Evolutionary conservation across 805 yeast genomes (phyloP).

Genomic region (Middelhovenomyces tepae): DNA sequence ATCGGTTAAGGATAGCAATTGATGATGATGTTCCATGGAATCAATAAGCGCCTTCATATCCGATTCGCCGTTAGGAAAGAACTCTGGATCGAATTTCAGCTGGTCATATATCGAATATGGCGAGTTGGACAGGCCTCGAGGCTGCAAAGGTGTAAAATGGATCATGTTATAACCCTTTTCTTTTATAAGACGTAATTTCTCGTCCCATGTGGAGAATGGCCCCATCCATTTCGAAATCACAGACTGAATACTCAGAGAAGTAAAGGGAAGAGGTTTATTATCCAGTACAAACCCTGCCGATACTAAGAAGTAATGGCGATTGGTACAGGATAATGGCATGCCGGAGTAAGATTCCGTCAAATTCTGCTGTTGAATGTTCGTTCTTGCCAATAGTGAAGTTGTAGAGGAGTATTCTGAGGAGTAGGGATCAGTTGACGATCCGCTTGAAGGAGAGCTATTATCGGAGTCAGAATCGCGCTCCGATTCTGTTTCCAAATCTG

Average conservation of each 20-base stretch:
- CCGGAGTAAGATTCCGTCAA: too few relatives aligned
- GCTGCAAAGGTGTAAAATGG: conserved; percentile 90
- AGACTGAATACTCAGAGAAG: conserved; percentile 73
- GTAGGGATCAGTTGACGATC: too few relatives aligned
- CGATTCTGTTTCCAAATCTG: too few relatives aligned
- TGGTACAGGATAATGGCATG: conserved; percentile 37
- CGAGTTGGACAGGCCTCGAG: conserved; percentile 82
- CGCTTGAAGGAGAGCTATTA: too few relatives aligned
- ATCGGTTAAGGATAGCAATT: conserved; percentile 75
- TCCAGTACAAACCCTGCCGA: conserved; percentile 64
- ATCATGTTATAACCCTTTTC: conserved; percentile 88
- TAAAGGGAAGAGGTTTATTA: conserved; percentile 54
- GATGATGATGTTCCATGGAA: conserved; percentile 43
- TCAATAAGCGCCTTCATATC: conserved; percentile 48
- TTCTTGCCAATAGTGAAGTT: too few relatives aligned
- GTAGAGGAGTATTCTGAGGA: too few relatives aligned
- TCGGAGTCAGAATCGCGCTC: too few relatives aligned
- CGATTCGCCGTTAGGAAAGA: conserved; percentile 45
- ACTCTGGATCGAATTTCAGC: conserved; percentile 56
- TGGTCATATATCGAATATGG: conserved; percentile 92
- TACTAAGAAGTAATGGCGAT: conserved; percentile 59
- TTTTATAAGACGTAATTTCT: conserved; percentile 50
- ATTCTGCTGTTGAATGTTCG: too few relatives aligned
- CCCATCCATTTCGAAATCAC: conserved; percentile 93
- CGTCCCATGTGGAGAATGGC: conserved; percentile 53